Evolutionary conservation across 2,329 filamentous ascomycete species (phyloP).

Genomic region (Cercospora zeina): DNA sequence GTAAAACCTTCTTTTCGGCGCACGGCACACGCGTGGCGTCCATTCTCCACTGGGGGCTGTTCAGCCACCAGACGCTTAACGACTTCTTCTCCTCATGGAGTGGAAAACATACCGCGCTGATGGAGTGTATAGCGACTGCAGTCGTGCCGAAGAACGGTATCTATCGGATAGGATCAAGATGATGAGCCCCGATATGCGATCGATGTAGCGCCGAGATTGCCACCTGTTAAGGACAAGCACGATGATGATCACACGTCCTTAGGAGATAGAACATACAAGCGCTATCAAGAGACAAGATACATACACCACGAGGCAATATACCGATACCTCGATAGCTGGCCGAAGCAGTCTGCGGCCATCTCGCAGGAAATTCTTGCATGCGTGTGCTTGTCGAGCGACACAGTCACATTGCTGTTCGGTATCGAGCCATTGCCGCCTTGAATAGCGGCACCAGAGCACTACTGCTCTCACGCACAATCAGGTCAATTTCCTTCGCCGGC

Average conservation of each 20-base stretch:
- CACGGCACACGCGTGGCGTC: constrained; percentile 3
- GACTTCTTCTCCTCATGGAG: background rate
- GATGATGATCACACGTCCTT: background rate
- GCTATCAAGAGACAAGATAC: background rate
- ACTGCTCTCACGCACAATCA: too few species aligned
- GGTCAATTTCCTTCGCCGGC: too few species aligned
- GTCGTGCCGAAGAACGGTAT: background rate
- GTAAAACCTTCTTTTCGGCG: constrained; percentile 2
- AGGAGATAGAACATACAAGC: background rate
- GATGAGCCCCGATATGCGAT: background rate
- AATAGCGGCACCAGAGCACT: too few species aligned
- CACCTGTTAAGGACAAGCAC: background rate
- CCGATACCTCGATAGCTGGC: background rate
- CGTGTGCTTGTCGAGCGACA: too few species aligned
- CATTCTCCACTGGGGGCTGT: background rate
- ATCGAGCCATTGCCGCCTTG: background rate
- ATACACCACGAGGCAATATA: background rate
- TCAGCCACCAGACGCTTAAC: constrained; percentile 3
- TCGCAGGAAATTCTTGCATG: background rate
- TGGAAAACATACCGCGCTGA: constrained; percentile 1
- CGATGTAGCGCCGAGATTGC: constrained; percentile 3
- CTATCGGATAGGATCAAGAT: background rate
- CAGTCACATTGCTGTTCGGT: background rate
- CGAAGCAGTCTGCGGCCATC: background rate
- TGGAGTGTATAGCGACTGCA: background rate